Percentiles rank a stretch among this genome's conserved stretches.
Conservation (phyloP, 139 green algal genomes). For the Dunaliella primolecta region DNA sequence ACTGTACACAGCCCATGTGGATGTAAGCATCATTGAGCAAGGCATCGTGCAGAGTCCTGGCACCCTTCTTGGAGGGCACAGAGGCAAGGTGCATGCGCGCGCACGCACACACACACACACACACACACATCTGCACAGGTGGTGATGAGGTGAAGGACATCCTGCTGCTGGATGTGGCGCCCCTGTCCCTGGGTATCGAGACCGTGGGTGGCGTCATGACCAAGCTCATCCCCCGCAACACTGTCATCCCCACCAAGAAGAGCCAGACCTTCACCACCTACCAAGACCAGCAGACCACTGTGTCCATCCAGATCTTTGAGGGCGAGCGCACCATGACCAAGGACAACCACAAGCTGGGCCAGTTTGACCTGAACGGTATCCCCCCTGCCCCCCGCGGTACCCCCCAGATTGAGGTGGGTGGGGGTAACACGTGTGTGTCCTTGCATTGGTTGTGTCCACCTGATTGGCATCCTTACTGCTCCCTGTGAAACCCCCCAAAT, state of each 20-base stretch:
- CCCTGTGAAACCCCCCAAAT: too few species aligned
- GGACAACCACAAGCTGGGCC: slow-evolving; percentile 93
- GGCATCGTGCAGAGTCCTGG: too few species aligned
- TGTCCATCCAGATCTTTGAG: slow-evolving; percentile 71
- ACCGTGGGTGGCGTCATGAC: slow-evolving; percentile 92
- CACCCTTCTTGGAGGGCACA: too few species aligned
- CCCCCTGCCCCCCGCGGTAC: slow-evolving; percentile 77
- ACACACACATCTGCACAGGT: not conserved
- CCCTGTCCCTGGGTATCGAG: slow-evolving; percentile 92
- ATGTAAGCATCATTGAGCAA: too few species aligned
- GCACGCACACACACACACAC: not conserved
- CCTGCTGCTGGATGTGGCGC: slow-evolving; percentile 48
- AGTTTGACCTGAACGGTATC: slow-evolving; percentile 90
- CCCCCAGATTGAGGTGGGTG: slow-evolving; percentile 81
- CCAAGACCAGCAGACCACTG: slow-evolving; percentile 93
- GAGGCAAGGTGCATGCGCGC: too few species aligned
- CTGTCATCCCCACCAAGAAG: slow-evolving; percentile 96
- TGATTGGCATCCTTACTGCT: too few species aligned
- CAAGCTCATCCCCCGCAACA: slow-evolving; percentile 91
- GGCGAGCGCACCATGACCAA: slow-evolving; percentile 91
- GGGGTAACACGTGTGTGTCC: too few species aligned
- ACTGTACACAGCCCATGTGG: too few species aligned
- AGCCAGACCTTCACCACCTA: slow-evolving; percentile 98
- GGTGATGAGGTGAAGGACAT: slow-evolving; percentile 39
- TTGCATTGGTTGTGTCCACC: too few species aligned